Evolutionary conservation across 371 early-diverging fungal species (phyloP).

Genomic region (Mycotypha africana): DNA sequence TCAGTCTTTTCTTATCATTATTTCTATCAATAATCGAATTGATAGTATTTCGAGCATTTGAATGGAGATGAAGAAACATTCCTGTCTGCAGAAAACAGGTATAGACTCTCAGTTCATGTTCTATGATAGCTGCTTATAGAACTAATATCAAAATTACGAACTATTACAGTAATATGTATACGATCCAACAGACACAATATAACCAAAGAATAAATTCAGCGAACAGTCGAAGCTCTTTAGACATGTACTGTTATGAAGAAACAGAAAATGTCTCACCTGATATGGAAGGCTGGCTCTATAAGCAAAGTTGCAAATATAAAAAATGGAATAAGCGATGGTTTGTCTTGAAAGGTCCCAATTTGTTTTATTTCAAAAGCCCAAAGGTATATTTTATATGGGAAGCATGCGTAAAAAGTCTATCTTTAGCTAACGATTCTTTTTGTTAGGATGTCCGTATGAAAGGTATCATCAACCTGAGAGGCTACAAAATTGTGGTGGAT

Average conservation of each 20-base stretch:
- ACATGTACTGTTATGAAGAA: constrained; percentile 8
- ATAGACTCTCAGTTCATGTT: no score
- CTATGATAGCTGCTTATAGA: no score
- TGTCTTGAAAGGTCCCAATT: constrained; percentile 56
- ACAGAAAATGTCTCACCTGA: constrained; percentile 41
- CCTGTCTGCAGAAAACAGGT: background rate
- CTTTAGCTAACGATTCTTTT: no score
- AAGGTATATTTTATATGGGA: constrained; percentile 43
- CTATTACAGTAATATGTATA: constrained; percentile 1
- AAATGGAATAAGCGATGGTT: constrained; percentile 70
- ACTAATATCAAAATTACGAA: background rate
- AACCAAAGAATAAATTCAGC: constrained; percentile 8
- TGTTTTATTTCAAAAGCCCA: constrained; percentile 62
- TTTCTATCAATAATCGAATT: background rate
- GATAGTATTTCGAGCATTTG: background rate
- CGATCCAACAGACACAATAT: constrained; percentile 1
- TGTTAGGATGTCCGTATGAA: constrained; percentile 43
- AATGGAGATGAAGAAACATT: background rate
- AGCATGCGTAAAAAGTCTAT: no score
- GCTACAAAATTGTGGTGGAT: constrained; percentile 48
- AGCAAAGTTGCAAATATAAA: constrained; percentile 60
- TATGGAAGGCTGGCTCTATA: constrained; percentile 63
- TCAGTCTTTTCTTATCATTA: no score
- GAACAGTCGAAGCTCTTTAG: constrained; percentile 21
- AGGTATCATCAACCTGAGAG: constrained; percentile 47